Evolutionary conservation across 2,329 filamentous ascomycete species (phyloP).

Genomic region (Pseudogymnoascus sp.): DNA sequence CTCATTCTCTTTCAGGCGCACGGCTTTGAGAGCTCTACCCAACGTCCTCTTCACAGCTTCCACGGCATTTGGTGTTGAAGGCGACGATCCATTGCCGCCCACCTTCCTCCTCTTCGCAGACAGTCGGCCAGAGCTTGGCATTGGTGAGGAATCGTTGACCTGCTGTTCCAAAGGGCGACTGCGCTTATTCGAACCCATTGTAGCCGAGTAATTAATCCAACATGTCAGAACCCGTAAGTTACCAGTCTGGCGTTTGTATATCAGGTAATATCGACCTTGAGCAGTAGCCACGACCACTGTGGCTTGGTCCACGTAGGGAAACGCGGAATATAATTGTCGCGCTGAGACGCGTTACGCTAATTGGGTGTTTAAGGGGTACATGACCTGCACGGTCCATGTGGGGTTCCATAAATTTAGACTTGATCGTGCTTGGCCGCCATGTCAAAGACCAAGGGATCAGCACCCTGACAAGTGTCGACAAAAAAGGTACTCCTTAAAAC

Average conservation of each 20-base stretch:
- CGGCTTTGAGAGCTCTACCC: conserved; percentile 13
- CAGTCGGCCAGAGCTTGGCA: conserved; percentile 5
- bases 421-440: not conserved
- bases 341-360: conserved; percentile 6
- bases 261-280: not conserved
- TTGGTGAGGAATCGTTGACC: conserved; percentile 4
- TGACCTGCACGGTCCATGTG: not conserved
- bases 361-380: conserved; percentile 2
- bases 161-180: conserved; percentile 5
- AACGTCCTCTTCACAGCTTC: conserved; percentile 21
- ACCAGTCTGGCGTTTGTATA: not conserved
- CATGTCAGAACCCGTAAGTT: not conserved
- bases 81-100: conserved; percentile 16
- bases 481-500: not conserved
- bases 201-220: too few species aligned
- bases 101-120: conserved; percentile 19
- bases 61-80: conserved; percentile 21
- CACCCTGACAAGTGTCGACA: not conserved
- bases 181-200: not conserved
- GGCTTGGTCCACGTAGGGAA: not conserved
- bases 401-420: not conserved
- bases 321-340: conserved; percentile 5
- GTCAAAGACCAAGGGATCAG: not conserved
- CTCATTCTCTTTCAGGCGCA: conserved; percentile 7
- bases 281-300: not conserved